Conservation (phyloP, 2,329 filamentous ascomycete species). For the Amphichorda felina region DNA sequence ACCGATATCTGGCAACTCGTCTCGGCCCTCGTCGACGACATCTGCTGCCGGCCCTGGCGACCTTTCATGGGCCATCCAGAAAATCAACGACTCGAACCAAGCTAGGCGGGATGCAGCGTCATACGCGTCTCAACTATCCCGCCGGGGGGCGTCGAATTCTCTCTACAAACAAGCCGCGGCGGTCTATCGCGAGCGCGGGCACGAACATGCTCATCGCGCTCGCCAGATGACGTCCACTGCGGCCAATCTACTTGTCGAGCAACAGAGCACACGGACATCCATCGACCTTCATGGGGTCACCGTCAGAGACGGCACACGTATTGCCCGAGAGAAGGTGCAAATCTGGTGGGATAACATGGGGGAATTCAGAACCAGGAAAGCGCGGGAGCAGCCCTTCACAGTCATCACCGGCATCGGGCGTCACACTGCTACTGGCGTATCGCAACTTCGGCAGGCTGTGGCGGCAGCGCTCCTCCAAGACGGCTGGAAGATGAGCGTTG, state of each 20-base stretch:
- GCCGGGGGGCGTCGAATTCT: conserved; percentile 51
- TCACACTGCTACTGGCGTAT: conserved; percentile 67
- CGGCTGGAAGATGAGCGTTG: conserved; percentile 72
- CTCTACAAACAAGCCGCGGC: conserved; percentile 65
- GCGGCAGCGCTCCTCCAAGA: conserved; percentile 60
- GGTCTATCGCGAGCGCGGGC: conserved; percentile 62
- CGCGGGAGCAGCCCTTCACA: conserved; percentile 44
- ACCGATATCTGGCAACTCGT: not conserved
- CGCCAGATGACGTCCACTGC: conserved; percentile 49
- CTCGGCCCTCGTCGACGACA: not conserved
- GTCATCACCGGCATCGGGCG: conserved; percentile 74
- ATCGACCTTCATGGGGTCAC: conserved; percentile 78
- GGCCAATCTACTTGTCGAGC: conserved; percentile 58
- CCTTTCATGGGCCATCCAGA: conserved; percentile 15
- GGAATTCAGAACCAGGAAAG: conserved; percentile 42
- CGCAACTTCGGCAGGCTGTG: conserved; percentile 70
- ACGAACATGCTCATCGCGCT: conserved; percentile 47
- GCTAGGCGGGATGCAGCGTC: conserved; percentile 17
- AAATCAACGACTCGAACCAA: conserved; percentile 14
- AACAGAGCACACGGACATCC: conserved; percentile 46
- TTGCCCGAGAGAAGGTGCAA: conserved; percentile 54
- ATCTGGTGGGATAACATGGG: conserved; percentile 69
- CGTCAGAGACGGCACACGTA: conserved; percentile 70
- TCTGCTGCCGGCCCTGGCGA: conserved; percentile 6
- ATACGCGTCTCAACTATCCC: conserved; percentile 28